These are phyloP conservation scores for Erodium trifolium DNA, from an alignment of 441 rosid genomes.

Conservation along the genomic window DNA sequence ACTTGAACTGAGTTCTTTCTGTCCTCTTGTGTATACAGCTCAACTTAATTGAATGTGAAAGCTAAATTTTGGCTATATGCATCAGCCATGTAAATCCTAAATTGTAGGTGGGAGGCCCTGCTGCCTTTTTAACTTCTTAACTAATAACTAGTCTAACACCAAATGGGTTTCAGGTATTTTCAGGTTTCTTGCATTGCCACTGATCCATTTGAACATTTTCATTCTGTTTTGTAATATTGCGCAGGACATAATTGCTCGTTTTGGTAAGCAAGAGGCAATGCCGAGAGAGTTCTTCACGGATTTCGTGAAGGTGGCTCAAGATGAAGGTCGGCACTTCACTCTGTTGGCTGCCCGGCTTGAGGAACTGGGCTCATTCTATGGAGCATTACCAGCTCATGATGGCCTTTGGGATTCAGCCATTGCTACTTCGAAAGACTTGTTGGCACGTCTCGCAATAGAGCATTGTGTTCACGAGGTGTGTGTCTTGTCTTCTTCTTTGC, in stretches of 20 bases:
- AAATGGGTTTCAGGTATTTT: background rate
- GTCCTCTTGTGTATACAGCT: background rate
- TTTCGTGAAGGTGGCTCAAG: conserved; percentile 83
- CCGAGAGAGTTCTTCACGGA: conserved; percentile 85
- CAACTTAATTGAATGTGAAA: background rate
- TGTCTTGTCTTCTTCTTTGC: conserved; percentile 4
- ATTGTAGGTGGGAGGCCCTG: background rate
- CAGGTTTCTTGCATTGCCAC: conserved; percentile 2
- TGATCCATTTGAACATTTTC: background rate
- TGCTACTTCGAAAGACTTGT: conserved; percentile 62
- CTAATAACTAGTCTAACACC: background rate
- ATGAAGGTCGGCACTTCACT: conserved; percentile 78
- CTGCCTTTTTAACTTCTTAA: background rate
- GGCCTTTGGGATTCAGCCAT: conserved; percentile 85
- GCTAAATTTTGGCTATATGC: background rate
- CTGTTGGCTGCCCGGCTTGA: conserved; percentile 62
- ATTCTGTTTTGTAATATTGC: conserved; percentile 1
- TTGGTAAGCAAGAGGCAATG: conserved; percentile 83
- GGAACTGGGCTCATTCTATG: conserved; percentile 65
- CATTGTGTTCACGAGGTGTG: conserved; percentile 84
- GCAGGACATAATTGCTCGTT: conserved; percentile 86
- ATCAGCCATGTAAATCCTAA: background rate
- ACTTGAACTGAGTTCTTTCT: background rate
- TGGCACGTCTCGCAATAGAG: conserved; percentile 74
- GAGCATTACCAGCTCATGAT: conserved; percentile 84